Evolutionary conservation across 352 stramenopile genomes (phyloP).

Genomic region (Pythium periplocum): DNA sequence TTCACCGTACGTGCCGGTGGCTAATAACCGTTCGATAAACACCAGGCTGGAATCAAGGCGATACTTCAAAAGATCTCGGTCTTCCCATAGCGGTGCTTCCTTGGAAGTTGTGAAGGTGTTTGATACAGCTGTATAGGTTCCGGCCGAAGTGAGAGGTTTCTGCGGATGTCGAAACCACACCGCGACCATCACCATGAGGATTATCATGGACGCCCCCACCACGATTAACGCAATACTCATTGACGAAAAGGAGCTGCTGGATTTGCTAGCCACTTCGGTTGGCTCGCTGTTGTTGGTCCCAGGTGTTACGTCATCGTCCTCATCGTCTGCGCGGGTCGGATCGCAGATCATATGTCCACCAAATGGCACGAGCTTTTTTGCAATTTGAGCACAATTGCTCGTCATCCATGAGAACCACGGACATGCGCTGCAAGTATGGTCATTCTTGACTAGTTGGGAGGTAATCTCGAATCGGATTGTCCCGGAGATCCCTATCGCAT

Average conservation of each 20-base stretch:
- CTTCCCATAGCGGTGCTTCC: not conserved
- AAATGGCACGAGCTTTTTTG: not conserved
- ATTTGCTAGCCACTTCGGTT: no score
- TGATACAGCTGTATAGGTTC: not conserved
- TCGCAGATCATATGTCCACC: not conserved
- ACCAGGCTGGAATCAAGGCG: not conserved
- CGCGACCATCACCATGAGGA: not conserved
- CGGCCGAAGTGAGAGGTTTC: not conserved
- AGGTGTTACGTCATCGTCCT: not conserved
- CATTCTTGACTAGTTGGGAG: not conserved
- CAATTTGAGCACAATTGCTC: not conserved
- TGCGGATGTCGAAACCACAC: not conserved
- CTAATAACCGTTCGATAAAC: not conserved
- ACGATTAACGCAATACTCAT: not conserved
- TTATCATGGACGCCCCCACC: not conserved
- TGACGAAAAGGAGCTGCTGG: no score
- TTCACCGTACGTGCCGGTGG: not conserved
- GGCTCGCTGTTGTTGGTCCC: not conserved
- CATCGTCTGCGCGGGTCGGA: not conserved
- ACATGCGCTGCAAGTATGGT: not conserved
- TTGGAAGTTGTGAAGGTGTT: not conserved
- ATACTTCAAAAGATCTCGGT: not conserved
- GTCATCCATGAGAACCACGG: not conserved
- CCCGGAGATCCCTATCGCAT: not conserved
- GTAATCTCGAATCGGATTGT: not conserved